Base-by-base conservation (phyloP, 2,329 filamentous ascomycete genomes). In the Pseudofabraea citricarpa region DNA sequence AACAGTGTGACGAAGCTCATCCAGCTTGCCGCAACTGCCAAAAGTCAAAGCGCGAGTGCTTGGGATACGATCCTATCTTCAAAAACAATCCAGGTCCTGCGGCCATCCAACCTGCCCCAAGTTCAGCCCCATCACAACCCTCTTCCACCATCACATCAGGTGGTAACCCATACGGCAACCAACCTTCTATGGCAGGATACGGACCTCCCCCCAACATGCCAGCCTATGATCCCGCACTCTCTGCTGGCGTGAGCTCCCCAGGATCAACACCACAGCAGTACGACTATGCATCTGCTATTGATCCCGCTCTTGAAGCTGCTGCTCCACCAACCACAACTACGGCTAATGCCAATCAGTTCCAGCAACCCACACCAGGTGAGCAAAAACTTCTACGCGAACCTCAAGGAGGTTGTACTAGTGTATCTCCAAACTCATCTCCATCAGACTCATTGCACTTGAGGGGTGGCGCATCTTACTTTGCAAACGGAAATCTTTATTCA, bases 1-100 rank as follows among this genome's bases (percentile, higher is more conserved):
- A 55, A 54, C 64, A 96, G 93, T 98, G 93, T 70, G 93, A 97
- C 78, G 93, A 98, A 74, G 83, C 81, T 48, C 90, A 95, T 66
- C 93, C 93, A 18, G 83, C 85, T 47, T 98, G 93, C 73, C 83
- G 89, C 69, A 89, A 93, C 62, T 93, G 87, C 69, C 83, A 85
- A 61, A 93, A 93, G 65, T 90, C 85, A 55, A 93, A 91, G 68
- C 86, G 87, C 59, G 87, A 91, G 58, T 93, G 87, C 60, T 64
- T 90, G 38, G 87, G 87, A 43, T 93, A 93, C 77, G 87, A 93
- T 59, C 87, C 87, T 27, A 87, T 91, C 58, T 93, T 91, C 70
- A 87, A 89, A 66, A 78, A 78, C 53, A 78, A 83, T 41, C 57
- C 60, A 36, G 79, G 81, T 41, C 85, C 85, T 22, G 75, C 85